Evolutionary conservation across 306 rosid genomes (phyloP).

Genomic region (Geum urbanum): DNA sequence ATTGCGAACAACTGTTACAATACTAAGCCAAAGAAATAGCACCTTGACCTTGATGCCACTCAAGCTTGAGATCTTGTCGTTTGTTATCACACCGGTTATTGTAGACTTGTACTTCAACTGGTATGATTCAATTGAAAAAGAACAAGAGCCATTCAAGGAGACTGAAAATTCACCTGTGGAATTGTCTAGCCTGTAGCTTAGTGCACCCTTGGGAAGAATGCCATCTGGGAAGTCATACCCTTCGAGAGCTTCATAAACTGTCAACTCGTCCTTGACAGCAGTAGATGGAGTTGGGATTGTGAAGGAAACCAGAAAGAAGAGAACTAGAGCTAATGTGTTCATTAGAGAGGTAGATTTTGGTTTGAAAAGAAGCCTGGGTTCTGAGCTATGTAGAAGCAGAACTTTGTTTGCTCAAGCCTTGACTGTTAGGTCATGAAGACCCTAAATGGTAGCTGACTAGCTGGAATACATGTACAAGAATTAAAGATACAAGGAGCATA

Average conservation of each 20-base stretch:
- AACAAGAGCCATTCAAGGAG: slow-evolving; percentile 35
- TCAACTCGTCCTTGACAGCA: slow-evolving; percentile 10
- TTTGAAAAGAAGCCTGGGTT: slow-evolving; percentile 12
- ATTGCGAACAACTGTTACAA: slow-evolving; percentile 30
- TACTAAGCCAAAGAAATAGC: slow-evolving; percentile 42
- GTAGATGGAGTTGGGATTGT: slow-evolving; percentile 11
- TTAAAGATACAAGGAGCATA: not conserved
- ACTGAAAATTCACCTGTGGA: slow-evolving; percentile 52
- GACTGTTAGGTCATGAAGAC: slow-evolving; percentile 14
- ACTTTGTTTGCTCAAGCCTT: slow-evolving; percentile 2
- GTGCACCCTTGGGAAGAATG: slow-evolving; percentile 45
- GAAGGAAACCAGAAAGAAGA: slow-evolving; percentile 25
- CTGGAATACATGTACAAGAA: not conserved
- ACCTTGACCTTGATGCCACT: slow-evolving; percentile 45
- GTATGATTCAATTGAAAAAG: slow-evolving; percentile 34
- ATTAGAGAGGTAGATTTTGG: slow-evolving; percentile 16
- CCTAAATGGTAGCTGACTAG: not conserved
- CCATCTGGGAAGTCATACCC: slow-evolving; percentile 47
- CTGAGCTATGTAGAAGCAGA: not conserved
- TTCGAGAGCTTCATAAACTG: slow-evolving; percentile 43
- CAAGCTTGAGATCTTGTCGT: slow-evolving; percentile 38
- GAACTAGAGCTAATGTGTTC: slow-evolving; percentile 12
- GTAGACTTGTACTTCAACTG: slow-evolving; percentile 47
- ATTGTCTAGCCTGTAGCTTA: slow-evolving; percentile 36
- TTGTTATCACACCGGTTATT: slow-evolving; percentile 39